A percentile compares a stretch with the other conserved stretches of the same genome.
These are phyloP conservation scores for Amniculicola lignicola DNA, from an alignment of 495 filamentous ascomycete genomes.

Conservation along the genomic window DNA sequence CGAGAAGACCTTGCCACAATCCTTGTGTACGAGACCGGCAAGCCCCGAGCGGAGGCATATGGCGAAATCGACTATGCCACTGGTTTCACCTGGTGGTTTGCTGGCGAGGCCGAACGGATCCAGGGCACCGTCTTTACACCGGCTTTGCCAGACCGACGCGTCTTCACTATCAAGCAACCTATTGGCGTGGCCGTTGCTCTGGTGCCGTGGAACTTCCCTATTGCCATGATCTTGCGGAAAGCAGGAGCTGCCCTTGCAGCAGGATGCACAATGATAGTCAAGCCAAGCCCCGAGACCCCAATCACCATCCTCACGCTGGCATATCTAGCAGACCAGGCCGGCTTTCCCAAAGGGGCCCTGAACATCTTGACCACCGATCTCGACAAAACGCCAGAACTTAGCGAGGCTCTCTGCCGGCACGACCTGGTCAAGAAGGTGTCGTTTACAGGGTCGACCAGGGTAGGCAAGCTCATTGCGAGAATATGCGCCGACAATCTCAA, in stretches of 20 bases:
- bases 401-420: slow-evolving; percentile 43
- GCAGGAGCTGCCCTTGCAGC: slow-evolving; percentile 67
- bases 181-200: slow-evolving; percentile 63
- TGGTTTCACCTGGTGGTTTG: slow-evolving; percentile 52
- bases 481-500: slow-evolving; percentile 44
- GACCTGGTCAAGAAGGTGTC: slow-evolving; percentile 44
- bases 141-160: slow-evolving; percentile 56
- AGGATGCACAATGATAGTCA: slow-evolving; percentile 54
- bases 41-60: slow-evolving; percentile 47
- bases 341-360: slow-evolving; percentile 42
- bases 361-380: slow-evolving; percentile 43
- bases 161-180: slow-evolving; percentile 69
- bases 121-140: slow-evolving; percentile 58
- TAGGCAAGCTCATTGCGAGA: slow-evolving; percentile 44
- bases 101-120: slow-evolving; percentile 65
- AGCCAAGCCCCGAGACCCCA: slow-evolving; percentile 45
- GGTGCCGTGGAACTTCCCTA: slow-evolving; percentile 61
- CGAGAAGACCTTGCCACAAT: slow-evolving; percentile 49
- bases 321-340: slow-evolving; percentile 44
- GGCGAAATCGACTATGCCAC: slow-evolving; percentile 50
- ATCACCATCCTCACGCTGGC: slow-evolving; percentile 42
- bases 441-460: slow-evolving; percentile 44
- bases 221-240: slow-evolving; percentile 64
- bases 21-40: slow-evolving; percentile 50
- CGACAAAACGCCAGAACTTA: slow-evolving; percentile 42